These are phyloP conservation scores for Carex arenaria DNA, from an alignment of 202 grass and related monocot genomes.

Conservation along the genomic window DNA sequence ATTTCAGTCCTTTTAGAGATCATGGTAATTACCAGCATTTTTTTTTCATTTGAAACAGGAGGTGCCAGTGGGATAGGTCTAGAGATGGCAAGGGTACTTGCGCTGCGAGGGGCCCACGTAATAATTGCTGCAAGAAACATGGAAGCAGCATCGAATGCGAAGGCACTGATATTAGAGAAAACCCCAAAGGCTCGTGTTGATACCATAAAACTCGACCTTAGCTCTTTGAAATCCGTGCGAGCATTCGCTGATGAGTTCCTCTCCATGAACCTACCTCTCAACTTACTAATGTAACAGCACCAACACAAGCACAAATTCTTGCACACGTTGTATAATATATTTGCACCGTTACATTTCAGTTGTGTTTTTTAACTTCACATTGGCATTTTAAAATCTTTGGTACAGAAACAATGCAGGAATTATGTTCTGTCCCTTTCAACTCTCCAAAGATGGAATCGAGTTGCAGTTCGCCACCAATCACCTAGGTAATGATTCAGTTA, in stretches of 20 bases:
- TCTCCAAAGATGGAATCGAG: conserved; percentile 87
- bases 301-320: neutral
- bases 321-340: neutral
- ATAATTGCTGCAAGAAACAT: conserved; percentile 93
- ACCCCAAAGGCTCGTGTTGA: conserved; percentile 49
- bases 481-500: conserved; percentile 50
- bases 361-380: conserved; percentile 1
- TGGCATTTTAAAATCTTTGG: conserved; percentile 13
- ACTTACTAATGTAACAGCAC: conserved; percentile 76
- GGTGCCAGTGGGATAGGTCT: conserved; percentile 86
- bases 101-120: conserved; percentile 75
- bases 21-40: neutral
- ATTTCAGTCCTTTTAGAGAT: neutral
- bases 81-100: conserved; percentile 82
- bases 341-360: conserved; percentile 5
- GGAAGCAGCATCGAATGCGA: conserved; percentile 67
- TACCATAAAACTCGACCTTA: conserved; percentile 78
- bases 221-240: conserved; percentile 77
- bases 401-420: conserved; percentile 97
- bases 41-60: conserved; percentile 33
- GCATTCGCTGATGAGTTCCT: conserved; percentile 67
- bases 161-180: conserved; percentile 40
- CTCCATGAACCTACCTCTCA: conserved; percentile 79
- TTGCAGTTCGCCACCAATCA: conserved; percentile 97
- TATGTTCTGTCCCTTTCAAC: conserved; percentile 94